Evolutionary conservation across 805 yeast genomes (phyloP).

Genomic region (Nakazawaea ishiwadae): DNA sequence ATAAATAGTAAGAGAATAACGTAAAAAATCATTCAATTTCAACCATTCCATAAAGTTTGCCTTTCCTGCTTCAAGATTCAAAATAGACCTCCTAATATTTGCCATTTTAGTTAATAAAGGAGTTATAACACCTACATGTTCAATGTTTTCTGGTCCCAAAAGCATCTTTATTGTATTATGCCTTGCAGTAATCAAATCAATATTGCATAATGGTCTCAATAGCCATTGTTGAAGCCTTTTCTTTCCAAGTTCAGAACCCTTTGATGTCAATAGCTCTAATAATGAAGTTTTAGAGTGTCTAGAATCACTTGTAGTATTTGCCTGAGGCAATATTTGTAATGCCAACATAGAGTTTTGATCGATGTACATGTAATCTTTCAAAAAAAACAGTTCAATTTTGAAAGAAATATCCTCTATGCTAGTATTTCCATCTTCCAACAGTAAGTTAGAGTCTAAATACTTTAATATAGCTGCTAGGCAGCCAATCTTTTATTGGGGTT

Average conservation of each 20-base stretch:
- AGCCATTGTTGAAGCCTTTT: constrained; percentile 29
- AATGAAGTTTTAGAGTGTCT: constrained; percentile 15
- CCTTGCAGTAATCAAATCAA: constrained; percentile 24
- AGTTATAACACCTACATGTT: constrained; percentile 18
- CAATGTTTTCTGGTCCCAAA: constrained; percentile 16
- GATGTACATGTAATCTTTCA: constrained; percentile 19
- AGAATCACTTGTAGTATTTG: constrained; percentile 13
- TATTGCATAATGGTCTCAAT: constrained; percentile 27
- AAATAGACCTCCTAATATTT: constrained; percentile 22
- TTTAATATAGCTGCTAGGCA: neutral
- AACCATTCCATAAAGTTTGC: constrained; percentile 25
- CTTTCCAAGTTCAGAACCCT: constrained; percentile 26
- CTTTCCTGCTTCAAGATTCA: constrained; percentile 22
- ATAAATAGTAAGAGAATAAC: constrained; percentile 16
- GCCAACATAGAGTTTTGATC: constrained; percentile 26
- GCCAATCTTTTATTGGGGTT: neutral
- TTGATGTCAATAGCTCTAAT: constrained; percentile 19
- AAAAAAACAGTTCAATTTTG: constrained; percentile 1
- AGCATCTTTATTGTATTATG: constrained; percentile 24
- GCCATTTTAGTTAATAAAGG: constrained; percentile 21
- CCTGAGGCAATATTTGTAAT: constrained; percentile 20
- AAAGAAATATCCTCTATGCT: constrained; percentile 10
- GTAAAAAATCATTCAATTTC: constrained; percentile 21
- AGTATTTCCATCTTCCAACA: neutral
- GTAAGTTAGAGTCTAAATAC: neutral